Evolutionary conservation across 306 rosid species (phyloP), one percentile per base, ranked within the genome.

Genomic region (Abrus precatorius): DNA sequence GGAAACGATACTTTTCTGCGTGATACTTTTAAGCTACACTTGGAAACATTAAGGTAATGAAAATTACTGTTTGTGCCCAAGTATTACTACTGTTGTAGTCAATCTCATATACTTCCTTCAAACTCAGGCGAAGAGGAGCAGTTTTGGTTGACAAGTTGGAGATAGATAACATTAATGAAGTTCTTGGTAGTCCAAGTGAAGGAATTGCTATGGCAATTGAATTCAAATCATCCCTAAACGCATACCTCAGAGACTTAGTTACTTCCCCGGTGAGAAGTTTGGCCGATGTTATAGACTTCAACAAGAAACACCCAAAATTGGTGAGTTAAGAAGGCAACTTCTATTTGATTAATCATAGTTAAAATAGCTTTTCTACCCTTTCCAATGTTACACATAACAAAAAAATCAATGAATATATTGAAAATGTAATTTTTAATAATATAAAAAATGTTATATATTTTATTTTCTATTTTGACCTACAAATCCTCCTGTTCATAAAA

Each of bases 281-380:
- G 32, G 84, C 81, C 6, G 86, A 88, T 63, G 90, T 89, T 59
- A 88, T 89, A 72, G 80, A 86, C 65, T 91, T 87, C 87, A 91
- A 91, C 82, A 61, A 81, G 43, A 74, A 86, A 49, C 57, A 78
- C 50, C 64, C 85, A 7, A 13, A 80, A 71, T 12, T 72, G 86
- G 89, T 90, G 14, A 70, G 87, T 56, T 14, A 33, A 40, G 13
- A 10, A 30, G n/a, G 27, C 59, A 57, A 7, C 2, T 45, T 61
- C 45, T 20, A 20, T 20, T 20, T 20, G 20, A 20, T 20, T 20
- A 20, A 20, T 20, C 20, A 20, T 20, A 20, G 20, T 20, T 20
- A 20, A 20, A 20, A 20, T 20, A 20, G 20, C 20, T 20, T 20
- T 20, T 20, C 20, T 20, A 20, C 20, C 20, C 20, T 20, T 20